phyloP scores from a whole-genome alignment of 164 flowering plant genomes.

The Brasenia schreberi region DNA sequence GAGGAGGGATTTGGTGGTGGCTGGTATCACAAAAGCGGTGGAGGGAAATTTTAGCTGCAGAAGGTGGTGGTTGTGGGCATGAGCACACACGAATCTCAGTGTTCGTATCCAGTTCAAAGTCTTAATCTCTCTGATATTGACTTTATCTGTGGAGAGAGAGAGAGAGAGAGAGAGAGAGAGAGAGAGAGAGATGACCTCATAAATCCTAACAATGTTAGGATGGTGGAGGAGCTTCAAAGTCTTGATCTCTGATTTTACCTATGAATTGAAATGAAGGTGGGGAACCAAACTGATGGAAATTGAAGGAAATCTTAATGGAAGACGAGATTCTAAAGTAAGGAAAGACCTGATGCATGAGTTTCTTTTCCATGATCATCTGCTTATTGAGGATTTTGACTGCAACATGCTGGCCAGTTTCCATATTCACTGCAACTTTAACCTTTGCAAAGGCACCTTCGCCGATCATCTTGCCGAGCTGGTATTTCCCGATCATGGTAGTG shows the following conservation, averaged over 20 bases:
- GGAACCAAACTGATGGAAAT: background rate
- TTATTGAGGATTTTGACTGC: slow-evolving; percentile 72
- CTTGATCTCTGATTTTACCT: slow-evolving; percentile 66
- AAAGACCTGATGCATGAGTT: slow-evolving; percentile 48
- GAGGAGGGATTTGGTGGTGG: too few relatives aligned
- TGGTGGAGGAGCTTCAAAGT: slow-evolving; percentile 72
- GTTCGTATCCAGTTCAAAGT: background rate
- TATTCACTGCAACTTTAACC: slow-evolving; percentile 52
- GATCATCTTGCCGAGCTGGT: slow-evolving; percentile 39
- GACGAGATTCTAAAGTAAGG: background rate
- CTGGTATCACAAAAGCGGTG: too few relatives aligned
- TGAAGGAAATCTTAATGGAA: background rate
- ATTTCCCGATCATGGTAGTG: slow-evolving; percentile 36
- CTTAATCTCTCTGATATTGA: background rate
- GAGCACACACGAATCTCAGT: too few relatives aligned
- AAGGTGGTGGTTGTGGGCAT: too few relatives aligned
- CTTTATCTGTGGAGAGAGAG: background rate
- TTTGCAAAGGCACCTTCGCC: slow-evolving; percentile 81
- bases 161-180: background rate
- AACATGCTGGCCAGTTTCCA: slow-evolving; percentile 25
- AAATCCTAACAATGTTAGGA: slow-evolving; percentile 57
- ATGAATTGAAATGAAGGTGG: slow-evolving; percentile 7
- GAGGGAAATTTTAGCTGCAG: too few relatives aligned
- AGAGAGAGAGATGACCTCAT: slow-evolving; percentile 32
- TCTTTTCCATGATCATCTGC: slow-evolving; percentile 35